Evolutionary conservation across 495 filamentous ascomycete species (phyloP).

Genomic region (Penicillium cataractarum): DNA sequence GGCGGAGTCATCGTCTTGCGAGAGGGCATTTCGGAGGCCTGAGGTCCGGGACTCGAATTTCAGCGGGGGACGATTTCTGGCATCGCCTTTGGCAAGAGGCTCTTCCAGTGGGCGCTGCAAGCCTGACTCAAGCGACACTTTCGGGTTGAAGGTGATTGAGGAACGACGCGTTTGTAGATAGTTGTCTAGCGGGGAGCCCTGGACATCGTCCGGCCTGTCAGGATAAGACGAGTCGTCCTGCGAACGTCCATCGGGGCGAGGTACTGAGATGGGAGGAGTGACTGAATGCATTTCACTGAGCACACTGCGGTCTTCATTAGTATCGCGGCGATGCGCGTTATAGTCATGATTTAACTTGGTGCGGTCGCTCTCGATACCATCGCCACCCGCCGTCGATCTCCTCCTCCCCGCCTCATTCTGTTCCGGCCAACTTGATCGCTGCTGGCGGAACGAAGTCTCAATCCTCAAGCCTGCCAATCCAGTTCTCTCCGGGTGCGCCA

Average conservation of each 20-base stretch:
- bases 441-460: constrained; percentile 45
- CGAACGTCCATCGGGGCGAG: constrained; percentile 40
- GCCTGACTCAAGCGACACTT: constrained; percentile 43
- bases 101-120: constrained; percentile 42
- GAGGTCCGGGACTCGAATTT: constrained; percentile 46
- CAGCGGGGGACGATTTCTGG: constrained; percentile 27
- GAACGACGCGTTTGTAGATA: constrained; percentile 46
- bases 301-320: constrained; percentile 52
- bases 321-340: constrained; percentile 46
- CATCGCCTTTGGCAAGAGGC: constrained; percentile 42
- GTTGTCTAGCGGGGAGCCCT: constrained; percentile 45
- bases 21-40: constrained; percentile 44
- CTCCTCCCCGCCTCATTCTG: constrained; percentile 31
- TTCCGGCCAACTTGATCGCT: constrained; percentile 30
- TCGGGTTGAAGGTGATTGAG: constrained; percentile 49
- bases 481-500: constrained; percentile 46
- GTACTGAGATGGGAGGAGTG: constrained; percentile 52
- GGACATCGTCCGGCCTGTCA: constrained; percentile 48
- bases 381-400: constrained; percentile 34
- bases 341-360: constrained; percentile 47
- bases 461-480: constrained; percentile 46
- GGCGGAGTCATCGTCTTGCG: constrained; percentile 33
- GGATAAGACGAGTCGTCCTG: constrained; percentile 34
- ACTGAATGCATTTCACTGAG: constrained; percentile 49
- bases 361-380: constrained; percentile 51